These are phyloP conservation scores for Phytophthora litchii DNA, from an alignment of 352 stramenopile species.

Conservation along the genomic window DNA sequence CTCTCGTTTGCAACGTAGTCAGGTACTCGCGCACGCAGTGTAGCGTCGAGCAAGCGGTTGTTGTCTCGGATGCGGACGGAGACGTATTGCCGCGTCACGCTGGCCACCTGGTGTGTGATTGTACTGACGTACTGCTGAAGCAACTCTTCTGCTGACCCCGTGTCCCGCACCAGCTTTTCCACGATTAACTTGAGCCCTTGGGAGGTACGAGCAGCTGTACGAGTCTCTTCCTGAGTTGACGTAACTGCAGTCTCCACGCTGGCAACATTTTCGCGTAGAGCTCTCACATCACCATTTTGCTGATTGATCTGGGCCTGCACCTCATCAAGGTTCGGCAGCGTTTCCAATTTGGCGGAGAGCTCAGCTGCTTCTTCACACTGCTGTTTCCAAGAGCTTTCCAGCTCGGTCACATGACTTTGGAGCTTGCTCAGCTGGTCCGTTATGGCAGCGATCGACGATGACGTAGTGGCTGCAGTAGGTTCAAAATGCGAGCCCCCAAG, in stretches of 20 bases:
- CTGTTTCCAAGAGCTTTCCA: conserved; percentile 25
- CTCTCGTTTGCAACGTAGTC: conserved; percentile 72
- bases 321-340: conserved; percentile 31
- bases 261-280: conserved; percentile 46
- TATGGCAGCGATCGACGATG: conserved; percentile 27
- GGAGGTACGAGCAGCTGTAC: conserved; percentile 49
- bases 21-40: conserved; percentile 68
- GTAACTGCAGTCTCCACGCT: conserved; percentile 50
- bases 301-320: conserved; percentile 46
- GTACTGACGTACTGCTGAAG: conserved; percentile 86
- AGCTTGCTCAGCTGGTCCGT: conserved; percentile 27
- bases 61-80: conserved; percentile 83
- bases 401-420: conserved; percentile 18
- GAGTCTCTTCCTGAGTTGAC: conserved; percentile 49
- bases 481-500: conserved; percentile 54
- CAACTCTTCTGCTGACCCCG: conserved; percentile 66
- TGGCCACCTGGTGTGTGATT: conserved; percentile 85
- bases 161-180: conserved; percentile 80
- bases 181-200: conserved; percentile 76
- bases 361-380: conserved; percentile 17
- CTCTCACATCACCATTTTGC: conserved; percentile 44
- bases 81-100: conserved; percentile 81
- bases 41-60: conserved; percentile 78
- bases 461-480: conserved; percentile 6
- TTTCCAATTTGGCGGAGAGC: conserved; percentile 25